Conservation (phyloP, 2,329 filamentous ascomycete genomes). For the Erysiphe pulchra region DNA sequence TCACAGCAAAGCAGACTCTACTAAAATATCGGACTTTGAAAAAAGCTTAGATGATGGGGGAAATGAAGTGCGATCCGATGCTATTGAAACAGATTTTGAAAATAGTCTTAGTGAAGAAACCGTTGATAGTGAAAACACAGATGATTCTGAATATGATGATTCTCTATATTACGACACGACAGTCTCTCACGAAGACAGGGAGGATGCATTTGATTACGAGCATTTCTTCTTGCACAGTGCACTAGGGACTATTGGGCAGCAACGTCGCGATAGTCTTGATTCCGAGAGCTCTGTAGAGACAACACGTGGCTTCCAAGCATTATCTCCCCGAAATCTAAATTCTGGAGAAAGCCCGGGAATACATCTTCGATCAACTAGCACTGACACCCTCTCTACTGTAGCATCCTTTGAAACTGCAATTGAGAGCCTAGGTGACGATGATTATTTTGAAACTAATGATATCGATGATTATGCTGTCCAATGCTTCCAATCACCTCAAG, state of each 20-base stretch:
- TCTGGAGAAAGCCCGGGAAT: neutral
- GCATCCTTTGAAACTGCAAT: constrained; percentile 37
- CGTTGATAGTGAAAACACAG: constrained; percentile 16
- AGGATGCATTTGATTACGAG: constrained; percentile 90
- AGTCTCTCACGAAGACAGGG: constrained; percentile 69
- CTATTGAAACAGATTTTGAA: constrained; percentile 5
- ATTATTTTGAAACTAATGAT: constrained; percentile 9
- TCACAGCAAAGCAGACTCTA: constrained; percentile 10
- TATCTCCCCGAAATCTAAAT: constrained; percentile 8
- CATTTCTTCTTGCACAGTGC: constrained; percentile 88
- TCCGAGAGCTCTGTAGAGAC: constrained; percentile 38
- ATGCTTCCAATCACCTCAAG: constrained; percentile 6
- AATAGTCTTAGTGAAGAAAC: constrained; percentile 13
- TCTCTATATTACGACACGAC: constrained; percentile 35
- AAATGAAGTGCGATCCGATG: constrained; percentile 2
- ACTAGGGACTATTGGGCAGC: constrained; percentile 47
- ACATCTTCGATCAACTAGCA: constrained; percentile 26
- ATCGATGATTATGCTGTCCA: constrained; percentile 15
- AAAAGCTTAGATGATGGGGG: constrained; percentile 2
- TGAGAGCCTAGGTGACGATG: constrained; percentile 18
- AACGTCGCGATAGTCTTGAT: constrained; percentile 20
- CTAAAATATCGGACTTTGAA: neutral
- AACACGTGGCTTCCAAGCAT: constrained; percentile 19
- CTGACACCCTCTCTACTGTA: constrained; percentile 32
- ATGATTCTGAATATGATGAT: constrained; percentile 21